Base-by-base conservation (phyloP, 2,329 filamentous ascomycete species). In the Aureobasidium subglaciale region DNA sequence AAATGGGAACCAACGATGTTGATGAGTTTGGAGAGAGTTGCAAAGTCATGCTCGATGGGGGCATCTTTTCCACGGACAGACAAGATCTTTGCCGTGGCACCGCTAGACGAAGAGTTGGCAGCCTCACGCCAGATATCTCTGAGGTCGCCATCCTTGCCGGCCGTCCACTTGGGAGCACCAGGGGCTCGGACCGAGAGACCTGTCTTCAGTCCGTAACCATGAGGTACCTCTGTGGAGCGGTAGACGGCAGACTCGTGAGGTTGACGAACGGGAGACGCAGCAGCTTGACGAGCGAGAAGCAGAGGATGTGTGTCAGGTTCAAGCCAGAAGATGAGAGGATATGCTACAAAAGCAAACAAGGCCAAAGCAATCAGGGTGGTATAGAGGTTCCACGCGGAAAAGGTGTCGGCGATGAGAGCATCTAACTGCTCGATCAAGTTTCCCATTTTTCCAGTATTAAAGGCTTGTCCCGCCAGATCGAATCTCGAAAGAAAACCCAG, bases 261-360 rank as follows among this genome's bases (percentile, higher is more conserved):
- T 63, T 92, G 84, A 63, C 93, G 82, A 53, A 97, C 87, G 11
- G 85, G 82, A 8, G 89, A 87, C 49, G 87, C 80, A 60, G 85
- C 79, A 2, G 90, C 83, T 76, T 97, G 93, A 54, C 92, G 83
- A 55, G 88, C 88, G 25, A 99, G 84, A 45, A 97, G 81, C 71
- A 96, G 85, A 30, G 93, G 92, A 71, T 97, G 93, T 5, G 87
- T 87, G 74, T 99, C 93, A 5, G 93, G 88, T 53, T 96, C 92
- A 58, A 83, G 81, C 49, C 82, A 80, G 59, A 83, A 83, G 64
- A 87, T 75, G 61, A 95, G 73, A 41, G 85, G 81, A 71, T 88
- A 90, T 56, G 84, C 78, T 56, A 92, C 71, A 64, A 90, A 80
- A 55, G 79, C 75, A 59, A 85, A 74, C 40, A 96, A 76, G 58